These are phyloP conservation scores for Cupressus sempervirens DNA, from an alignment of 75 land plant genomes.

Conservation along the genomic window DNA sequence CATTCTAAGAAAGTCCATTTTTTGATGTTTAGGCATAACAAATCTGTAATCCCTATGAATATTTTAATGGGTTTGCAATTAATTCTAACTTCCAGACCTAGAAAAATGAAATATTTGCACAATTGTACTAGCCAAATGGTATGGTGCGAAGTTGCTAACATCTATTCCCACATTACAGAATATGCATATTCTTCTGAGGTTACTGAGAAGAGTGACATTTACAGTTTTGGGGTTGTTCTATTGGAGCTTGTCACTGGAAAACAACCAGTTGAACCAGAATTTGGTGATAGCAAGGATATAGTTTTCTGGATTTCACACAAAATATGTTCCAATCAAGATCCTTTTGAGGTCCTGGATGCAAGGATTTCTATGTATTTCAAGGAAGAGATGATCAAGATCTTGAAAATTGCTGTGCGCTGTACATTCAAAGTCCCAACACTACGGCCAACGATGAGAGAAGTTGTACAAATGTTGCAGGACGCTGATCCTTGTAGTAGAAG, in stretches of 20 bases:
- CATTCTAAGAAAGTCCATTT: too few species aligned
- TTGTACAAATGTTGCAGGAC: conserved; percentile 54
- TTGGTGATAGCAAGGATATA: conserved; percentile 67
- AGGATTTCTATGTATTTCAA: conserved; percentile 27
- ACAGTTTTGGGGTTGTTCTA: conserved; percentile 76
- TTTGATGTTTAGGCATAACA: background rate
- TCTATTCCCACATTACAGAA: conserved; percentile 32
- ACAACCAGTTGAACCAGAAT: conserved; percentile 56
- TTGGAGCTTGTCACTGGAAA: conserved; percentile 70
- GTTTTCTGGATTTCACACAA: conserved; percentile 53
- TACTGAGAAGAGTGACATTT: conserved; percentile 70
- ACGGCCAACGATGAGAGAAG: conserved; percentile 80
- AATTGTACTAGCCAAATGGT: background rate
- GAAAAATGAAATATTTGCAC: background rate
- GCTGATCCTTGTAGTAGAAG: conserved; percentile 40
- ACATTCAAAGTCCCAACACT: conserved; percentile 35
- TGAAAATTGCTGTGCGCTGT: conserved; percentile 60
- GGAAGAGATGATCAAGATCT: conserved; percentile 66
- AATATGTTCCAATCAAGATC: conserved; percentile 38
- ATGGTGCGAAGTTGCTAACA: background rate
- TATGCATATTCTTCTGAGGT: conserved; percentile 65
- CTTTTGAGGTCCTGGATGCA: conserved; percentile 55
- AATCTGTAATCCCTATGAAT: background rate
- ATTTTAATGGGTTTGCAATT: background rate
- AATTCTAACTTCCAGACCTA: background rate